phyloP scores from a whole-genome alignment of 1,284 basidiomycete species.

The Sphagnurus paluster region DNA sequence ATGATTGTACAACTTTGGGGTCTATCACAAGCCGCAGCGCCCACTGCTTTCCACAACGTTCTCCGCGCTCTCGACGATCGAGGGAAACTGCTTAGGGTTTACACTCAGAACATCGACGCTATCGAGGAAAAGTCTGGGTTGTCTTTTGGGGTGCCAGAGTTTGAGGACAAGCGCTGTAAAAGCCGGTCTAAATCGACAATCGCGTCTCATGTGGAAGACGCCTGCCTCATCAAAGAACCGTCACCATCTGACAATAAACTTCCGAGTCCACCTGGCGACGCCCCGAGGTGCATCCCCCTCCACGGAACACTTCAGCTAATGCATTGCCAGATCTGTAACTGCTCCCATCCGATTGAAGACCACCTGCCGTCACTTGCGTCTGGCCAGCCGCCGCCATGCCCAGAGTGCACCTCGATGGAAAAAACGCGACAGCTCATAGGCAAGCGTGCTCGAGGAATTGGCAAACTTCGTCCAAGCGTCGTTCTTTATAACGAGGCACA shows the following conservation, averaged over 20 bases:
- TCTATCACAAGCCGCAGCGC: conserved; percentile 71
- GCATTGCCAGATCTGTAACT: conserved; percentile 81
- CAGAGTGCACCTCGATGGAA: conserved; percentile 74
- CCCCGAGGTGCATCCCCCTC: conserved; percentile 84
- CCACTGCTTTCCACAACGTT: conserved; percentile 82
- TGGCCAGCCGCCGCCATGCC: conserved; percentile 76
- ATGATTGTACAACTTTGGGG: conserved; percentile 85
- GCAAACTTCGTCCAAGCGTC: conserved; percentile 82
- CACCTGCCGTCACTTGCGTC: conserved; percentile 56
- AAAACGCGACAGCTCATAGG: conserved; percentile 71
- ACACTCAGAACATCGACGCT: conserved; percentile 95
- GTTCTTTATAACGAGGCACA: conserved; percentile 92
- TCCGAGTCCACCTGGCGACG: conserved; percentile 46
- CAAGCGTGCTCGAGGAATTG: conserved; percentile 81
- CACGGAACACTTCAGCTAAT: conserved; percentile 84
- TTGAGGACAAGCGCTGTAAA: conserved; percentile 52
- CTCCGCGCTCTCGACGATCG: conserved; percentile 77
- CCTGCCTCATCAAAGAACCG: conserved; percentile 14
- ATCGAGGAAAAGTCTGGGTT: conserved; percentile 87
- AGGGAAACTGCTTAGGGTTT: conserved; percentile 82
- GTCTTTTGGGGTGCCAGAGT: conserved; percentile 71
- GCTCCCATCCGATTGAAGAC: conserved; percentile 64
- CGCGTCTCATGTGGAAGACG: conserved; percentile 19
- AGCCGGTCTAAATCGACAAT: conserved; percentile 44
- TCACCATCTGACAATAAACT: conserved; percentile 28